These are phyloP conservation scores for Podila epicladia DNA, from an alignment of 192 early-diverging fungal genomes.

Conservation along the genomic window DNA sequence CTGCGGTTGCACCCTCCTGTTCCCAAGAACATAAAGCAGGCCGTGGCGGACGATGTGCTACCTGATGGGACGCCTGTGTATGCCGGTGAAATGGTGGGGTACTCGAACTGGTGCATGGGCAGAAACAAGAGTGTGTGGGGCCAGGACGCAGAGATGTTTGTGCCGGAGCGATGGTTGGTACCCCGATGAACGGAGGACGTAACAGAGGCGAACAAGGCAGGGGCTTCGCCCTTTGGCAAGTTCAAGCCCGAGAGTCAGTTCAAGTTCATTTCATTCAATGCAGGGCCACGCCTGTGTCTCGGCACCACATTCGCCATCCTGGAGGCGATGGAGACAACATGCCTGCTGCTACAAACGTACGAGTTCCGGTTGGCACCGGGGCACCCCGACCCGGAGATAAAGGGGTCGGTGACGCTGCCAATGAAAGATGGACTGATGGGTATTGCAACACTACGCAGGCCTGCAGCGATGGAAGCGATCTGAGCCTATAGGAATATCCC, in stretches of 20 bases:
- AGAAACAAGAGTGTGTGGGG: conserved; percentile 52
- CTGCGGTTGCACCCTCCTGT: conserved; percentile 67
- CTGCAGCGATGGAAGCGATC: background rate
- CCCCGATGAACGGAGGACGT: background rate
- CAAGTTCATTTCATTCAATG: conserved; percentile 66
- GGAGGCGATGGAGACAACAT: conserved; percentile 40
- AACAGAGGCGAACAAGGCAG: background rate
- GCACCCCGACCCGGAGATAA: conserved; percentile 17
- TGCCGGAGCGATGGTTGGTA: conserved; percentile 58
- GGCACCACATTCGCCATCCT: conserved; percentile 45
- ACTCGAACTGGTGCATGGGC: conserved; percentile 58
- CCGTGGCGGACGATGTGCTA: conserved; percentile 59
- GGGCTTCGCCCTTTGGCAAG: conserved; percentile 19
- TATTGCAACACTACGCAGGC: background rate
- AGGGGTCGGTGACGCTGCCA: conserved; percentile 24
- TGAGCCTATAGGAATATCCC: too few relatives aligned
- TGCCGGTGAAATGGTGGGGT: conserved; percentile 55
- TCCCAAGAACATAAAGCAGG: conserved; percentile 62
- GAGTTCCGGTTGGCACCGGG: conserved; percentile 35
- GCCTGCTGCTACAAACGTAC: conserved; percentile 38
- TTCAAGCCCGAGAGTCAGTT: conserved; percentile 44
- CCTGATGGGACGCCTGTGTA: conserved; percentile 66
- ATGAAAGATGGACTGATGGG: conserved; percentile 47
- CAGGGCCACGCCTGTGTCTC: conserved; percentile 60
- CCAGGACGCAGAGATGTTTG: conserved; percentile 53